These are phyloP conservation scores for Phytopythium cucurbitacearum DNA, from an alignment of 352 stramenopile genomes.

Conservation along the genomic window DNA sequence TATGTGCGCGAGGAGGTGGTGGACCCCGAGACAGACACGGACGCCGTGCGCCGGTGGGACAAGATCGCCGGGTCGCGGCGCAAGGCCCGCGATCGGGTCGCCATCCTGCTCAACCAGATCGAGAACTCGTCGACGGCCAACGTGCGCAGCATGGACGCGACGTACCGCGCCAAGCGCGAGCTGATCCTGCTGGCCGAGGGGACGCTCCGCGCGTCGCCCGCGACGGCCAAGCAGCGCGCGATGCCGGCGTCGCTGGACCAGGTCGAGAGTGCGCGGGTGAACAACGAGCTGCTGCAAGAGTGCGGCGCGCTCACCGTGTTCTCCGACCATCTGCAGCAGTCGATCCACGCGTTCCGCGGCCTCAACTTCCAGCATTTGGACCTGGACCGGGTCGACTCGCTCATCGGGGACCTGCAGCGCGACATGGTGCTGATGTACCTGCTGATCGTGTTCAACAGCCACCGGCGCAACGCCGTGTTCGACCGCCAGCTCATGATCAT, in stretches of 20 bases:
- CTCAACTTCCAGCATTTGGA: conserved; percentile 78
- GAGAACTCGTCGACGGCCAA: conserved; percentile 60
- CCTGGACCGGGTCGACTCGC: conserved; percentile 52
- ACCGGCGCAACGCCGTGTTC: conserved; percentile 58
- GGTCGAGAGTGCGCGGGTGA: conserved; percentile 46
- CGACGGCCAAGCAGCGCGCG: not conserved
- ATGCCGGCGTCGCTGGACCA: conserved; percentile 20
- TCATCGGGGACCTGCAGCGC: conserved; percentile 66
- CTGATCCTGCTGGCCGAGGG: conserved; percentile 61
- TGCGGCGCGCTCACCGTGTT: conserved; percentile 68
- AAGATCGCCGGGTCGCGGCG: conserved; percentile 49
- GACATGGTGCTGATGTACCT: conserved; percentile 79
- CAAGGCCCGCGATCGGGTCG: conserved; percentile 61
- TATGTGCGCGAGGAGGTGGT: conserved; percentile 62
- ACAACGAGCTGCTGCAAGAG: conserved; percentile 74
- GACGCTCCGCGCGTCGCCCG: conserved; percentile 15
- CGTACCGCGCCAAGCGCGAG: conserved; percentile 68
- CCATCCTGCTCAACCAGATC: conserved; percentile 51
- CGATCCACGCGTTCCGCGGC: conserved; percentile 57
- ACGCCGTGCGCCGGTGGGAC: conserved; percentile 53
- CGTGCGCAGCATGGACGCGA: conserved; percentile 62
- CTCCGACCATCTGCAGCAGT: conserved; percentile 49
- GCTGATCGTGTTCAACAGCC: conserved; percentile 69
- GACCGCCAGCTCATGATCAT: conserved; percentile 66
- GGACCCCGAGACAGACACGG: conserved; percentile 40